Evolutionary conservation across 352 stramenopile genomes (phyloP), one percentile per base, ranked within the genome.

Genomic region (Phytophthora ramorum): DNA sequence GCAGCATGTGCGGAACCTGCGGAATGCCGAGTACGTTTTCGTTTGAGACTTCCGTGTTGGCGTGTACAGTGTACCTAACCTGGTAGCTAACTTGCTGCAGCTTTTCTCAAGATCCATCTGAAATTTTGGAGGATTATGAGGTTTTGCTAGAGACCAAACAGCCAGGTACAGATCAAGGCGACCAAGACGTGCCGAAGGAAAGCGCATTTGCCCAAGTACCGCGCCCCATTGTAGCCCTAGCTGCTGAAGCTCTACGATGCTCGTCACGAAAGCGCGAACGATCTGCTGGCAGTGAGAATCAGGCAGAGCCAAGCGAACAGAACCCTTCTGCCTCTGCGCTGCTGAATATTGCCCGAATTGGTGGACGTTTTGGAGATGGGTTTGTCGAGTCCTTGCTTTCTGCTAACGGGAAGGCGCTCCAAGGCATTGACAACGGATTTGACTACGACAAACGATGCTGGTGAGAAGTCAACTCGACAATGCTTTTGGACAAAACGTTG

Each of bases 121-220:
- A 87, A 37, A 78, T 89, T 68, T 63, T 78, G 9, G 69, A 78
- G 28, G 81, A 89, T 59, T 78, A 85, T 34, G 78, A 89, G 45
- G 26, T 87, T 20, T 4, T 58, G 22, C 28, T 35, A 30, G 32
- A 61, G 32, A 47, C 41, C 12, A 19, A 38, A 17, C 50, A 58
- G 44, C 16, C 17, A 48, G 6, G 40, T 20, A 8, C 14, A 40
- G 30, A 66, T 7, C 0, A 59, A 43, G 47, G n/a, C 22, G 35
- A 56, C 4, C 8, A 51, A 16, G 7, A 32, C 28, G 16, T 24
- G 28, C 14, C 46, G 5, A 16, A 54, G 4, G 49, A 62, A 14
- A 85, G 71, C 37, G 48, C 78, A 13, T 86, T 86, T 58, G 77
- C 75, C 7, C 63, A 73, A 44, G 54, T 80, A 16, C 76, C 78